Evolutionary conservation across 208 protist species (phyloP).

Genomic region (Vickermania ingenoplastis): DNA sequence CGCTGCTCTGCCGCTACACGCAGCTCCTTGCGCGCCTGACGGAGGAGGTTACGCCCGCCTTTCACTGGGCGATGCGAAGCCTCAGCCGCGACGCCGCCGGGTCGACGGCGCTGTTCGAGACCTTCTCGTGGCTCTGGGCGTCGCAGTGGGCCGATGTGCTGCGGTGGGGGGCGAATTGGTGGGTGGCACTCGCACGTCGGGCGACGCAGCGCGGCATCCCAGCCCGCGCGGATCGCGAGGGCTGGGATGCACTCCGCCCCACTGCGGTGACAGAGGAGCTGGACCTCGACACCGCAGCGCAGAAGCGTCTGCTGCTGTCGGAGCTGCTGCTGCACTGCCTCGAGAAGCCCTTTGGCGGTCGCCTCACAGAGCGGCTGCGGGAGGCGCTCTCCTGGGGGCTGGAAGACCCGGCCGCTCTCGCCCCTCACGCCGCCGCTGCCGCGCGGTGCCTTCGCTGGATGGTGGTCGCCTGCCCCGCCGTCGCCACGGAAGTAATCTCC

Average conservation of each 20-base stretch:
- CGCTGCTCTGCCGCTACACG: neutral
- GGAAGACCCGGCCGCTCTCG: conserved; percentile 14
- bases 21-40: neutral
- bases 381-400: conserved; percentile 16
- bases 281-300: no score
- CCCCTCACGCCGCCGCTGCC: conserved; percentile 18
- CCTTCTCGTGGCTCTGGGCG: conserved; percentile 21
- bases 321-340: no score
- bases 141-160: conserved; percentile 38
- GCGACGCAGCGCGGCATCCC: neutral
- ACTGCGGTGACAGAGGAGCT: no score
- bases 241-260: no score
- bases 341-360: no score
- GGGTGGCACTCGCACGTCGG: conserved; percentile 2
- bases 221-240: no score
- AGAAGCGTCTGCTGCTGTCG: no score
- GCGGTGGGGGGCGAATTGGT: conserved; percentile 16
- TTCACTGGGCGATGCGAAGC: neutral
- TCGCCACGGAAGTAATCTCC: conserved; percentile 6
- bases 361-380: neutral
- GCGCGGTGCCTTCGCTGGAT: conserved; percentile 49
- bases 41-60: neutral
- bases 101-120: neutral
- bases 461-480: conserved; percentile 18
- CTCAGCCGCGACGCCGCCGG: neutral